These are phyloP conservation scores for Fagopyrum esculentum DNA, from an alignment of 148 eudicot species.

Conservation along the genomic window DNA sequence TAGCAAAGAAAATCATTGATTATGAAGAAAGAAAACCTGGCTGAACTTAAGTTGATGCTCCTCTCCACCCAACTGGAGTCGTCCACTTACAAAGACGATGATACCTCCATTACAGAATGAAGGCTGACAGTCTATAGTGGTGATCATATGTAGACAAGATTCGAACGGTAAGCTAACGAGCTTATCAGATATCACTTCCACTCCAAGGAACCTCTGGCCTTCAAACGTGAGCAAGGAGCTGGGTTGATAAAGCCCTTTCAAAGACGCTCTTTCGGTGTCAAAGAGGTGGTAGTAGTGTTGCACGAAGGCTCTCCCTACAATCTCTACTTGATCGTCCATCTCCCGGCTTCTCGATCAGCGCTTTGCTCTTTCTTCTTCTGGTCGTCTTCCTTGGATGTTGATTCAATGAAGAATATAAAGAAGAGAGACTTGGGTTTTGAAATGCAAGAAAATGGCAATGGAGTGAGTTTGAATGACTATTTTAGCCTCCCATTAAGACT, in stretches of 20 bases:
- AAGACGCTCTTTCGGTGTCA: slow-evolving; percentile 45
- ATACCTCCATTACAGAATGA: slow-evolving; percentile 52
- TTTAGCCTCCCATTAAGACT: background rate
- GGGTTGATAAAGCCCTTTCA: slow-evolving; percentile 54
- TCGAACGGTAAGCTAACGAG: slow-evolving; percentile 58
- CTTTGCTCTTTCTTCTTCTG: slow-evolving; percentile 2
- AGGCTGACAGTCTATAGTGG: slow-evolving; percentile 76
- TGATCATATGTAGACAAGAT: slow-evolving; percentile 60
- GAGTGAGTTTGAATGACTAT: background rate
- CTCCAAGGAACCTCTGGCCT: slow-evolving; percentile 54
- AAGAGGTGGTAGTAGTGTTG: slow-evolving; percentile 65
- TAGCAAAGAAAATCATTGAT: background rate
- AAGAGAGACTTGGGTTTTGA: background rate
- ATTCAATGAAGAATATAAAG: background rate
- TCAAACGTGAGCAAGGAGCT: slow-evolving; percentile 64
- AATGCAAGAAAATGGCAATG: background rate
- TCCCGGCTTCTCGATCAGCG: background rate
- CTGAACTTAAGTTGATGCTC: slow-evolving; percentile 71
- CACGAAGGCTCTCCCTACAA: slow-evolving; percentile 68
- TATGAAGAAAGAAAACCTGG: slow-evolving; percentile 40
- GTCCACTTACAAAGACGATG: slow-evolving; percentile 71
- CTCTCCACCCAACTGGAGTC: slow-evolving; percentile 60
- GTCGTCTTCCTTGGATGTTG: slow-evolving; percentile 11
- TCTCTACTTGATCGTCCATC: slow-evolving; percentile 57
- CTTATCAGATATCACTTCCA: slow-evolving; percentile 43